Conservation (phyloP, 2,329 filamentous ascomycete genomes). For the Xylariaceae sp. region DNA sequence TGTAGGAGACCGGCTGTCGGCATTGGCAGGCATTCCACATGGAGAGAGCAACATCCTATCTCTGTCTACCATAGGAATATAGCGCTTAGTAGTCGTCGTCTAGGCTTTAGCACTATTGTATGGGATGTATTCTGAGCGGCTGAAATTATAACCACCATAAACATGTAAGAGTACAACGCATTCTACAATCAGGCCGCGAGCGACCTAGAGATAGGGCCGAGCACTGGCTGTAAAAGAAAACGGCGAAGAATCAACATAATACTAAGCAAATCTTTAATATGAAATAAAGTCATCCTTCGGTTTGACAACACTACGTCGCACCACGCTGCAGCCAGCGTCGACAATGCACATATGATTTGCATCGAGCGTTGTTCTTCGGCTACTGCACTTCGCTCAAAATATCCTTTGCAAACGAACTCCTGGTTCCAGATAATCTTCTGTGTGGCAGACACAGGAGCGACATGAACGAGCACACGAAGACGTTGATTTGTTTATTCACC, state of each 20-base stretch:
- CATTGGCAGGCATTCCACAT: too few relatives aligned
- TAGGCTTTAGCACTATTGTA: too few relatives aligned
- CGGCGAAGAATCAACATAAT: neutral
- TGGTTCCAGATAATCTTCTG: slow-evolving; percentile 2
- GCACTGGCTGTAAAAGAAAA: neutral
- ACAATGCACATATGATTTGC: slow-evolving; percentile 23
- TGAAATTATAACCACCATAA: neutral
- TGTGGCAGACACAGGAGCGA: neutral
- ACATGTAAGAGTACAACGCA: too few relatives aligned
- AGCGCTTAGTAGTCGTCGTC: too few relatives aligned
- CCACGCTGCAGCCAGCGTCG: slow-evolving; percentile 6
- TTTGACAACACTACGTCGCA: neutral
- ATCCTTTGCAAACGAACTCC: slow-evolving; percentile 2
- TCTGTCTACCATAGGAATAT: too few relatives aligned
- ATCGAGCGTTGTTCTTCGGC: slow-evolving; percentile 4
- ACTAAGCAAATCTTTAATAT: slow-evolving; percentile 2
- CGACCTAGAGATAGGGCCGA: neutral
- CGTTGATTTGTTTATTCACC: neutral
- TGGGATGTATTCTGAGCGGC: too few relatives aligned
- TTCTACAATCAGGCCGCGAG: slow-evolving; percentile 9
- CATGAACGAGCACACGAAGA: neutral
- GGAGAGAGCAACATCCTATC: too few relatives aligned
- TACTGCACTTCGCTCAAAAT: slow-evolving; percentile 1
- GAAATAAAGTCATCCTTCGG: neutral
- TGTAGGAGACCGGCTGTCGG: too few relatives aligned